Base-by-base conservation (phyloP, 2,329 filamentous ascomycete species). In the Fusarium sp. region DNA sequence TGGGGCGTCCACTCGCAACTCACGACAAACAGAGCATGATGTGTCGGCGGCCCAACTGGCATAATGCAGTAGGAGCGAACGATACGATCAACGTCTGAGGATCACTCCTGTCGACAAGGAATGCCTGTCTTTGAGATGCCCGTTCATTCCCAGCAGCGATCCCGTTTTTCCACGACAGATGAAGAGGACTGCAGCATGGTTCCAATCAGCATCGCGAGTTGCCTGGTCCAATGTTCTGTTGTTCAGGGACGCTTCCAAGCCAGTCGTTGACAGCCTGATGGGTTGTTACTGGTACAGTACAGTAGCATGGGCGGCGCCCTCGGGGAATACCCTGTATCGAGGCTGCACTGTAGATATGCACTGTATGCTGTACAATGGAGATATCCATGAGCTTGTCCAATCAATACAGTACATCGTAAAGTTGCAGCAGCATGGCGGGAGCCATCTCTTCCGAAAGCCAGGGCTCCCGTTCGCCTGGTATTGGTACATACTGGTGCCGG, bases 1-100 rank as follows among this genome's bases (percentile, higher is more conserved):
- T 53, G 72, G 73, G 72, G 72, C 72, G 72, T 74, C 72, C 68
- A 74, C 69, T 66, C 66, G 65, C 50, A 64, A 73, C 61, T 59
- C 40, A 63, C 55, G 27, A 67, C 66, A 63, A 63, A 61, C 40
- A 56, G 63, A 61, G 60, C 66, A 73, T 68, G 49, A 67, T 59
- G 68, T 68, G 51, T 59, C 53, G 69, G 64, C 61, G 55, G 59
- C 66, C 68, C 62, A 68, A 64, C 58, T 66, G 60, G 58, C 59
- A 63, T 32, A 66, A 60, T 43, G 61, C 46, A 54, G 51, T 32
- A 59, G 43, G 46, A 46, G 55, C 47, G 55, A 72, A 63, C 71
- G 68, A 72, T 74, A 73, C 68, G 72, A 73, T 66, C 59, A 49
- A 60, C 59, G 67, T 68, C 54, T 71, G 66, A 70, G 66, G 54